Conservation (phyloP, 1,139 yeast genomes). For the Suhomyces yuchorum region DNA sequence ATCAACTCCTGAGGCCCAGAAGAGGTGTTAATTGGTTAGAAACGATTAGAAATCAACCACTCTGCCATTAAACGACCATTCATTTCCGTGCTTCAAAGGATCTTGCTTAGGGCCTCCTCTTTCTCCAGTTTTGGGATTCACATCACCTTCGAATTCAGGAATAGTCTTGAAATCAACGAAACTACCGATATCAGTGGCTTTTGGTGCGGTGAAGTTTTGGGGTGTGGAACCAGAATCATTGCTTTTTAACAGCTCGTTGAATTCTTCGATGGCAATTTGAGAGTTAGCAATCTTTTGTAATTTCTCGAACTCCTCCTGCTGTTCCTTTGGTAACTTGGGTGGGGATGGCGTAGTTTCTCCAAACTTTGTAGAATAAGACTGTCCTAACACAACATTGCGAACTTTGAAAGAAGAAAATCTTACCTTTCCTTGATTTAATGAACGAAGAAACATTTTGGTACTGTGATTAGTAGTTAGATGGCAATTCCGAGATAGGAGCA, state of each 20-base stretch:
- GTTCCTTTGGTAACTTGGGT: slow-evolving; percentile 79
- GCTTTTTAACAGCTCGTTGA: slow-evolving; percentile 51
- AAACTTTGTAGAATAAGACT: slow-evolving; percentile 27
- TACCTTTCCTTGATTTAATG: background rate
- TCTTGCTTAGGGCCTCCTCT: slow-evolving; percentile 99
- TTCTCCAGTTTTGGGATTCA: slow-evolving; percentile 92
- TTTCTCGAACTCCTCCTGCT: slow-evolving; percentile 90
- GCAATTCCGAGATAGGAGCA: background rate
- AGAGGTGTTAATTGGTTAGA: no score
- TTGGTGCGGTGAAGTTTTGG: background rate
- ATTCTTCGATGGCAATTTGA: slow-evolving; percentile 78
- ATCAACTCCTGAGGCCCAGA: no score
- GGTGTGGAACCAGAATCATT: background rate
- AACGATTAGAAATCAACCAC: slow-evolving; percentile 89
- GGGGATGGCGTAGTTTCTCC: slow-evolving; percentile 63
- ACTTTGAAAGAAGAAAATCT: background rate
- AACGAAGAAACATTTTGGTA: background rate
- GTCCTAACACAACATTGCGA: background rate
- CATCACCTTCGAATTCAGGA: slow-evolving; percentile 95
- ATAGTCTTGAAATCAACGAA: slow-evolving; percentile 72
- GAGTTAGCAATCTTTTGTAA: slow-evolving; percentile 81
- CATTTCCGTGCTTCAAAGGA: slow-evolving; percentile 81
- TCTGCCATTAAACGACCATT: slow-evolving; percentile 93
- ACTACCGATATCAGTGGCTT: slow-evolving; percentile 57
- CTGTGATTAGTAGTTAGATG: background rate